phyloP scores from a whole-genome alignment of 805 yeast species.

The Nakazawaea holstii region DNA sequence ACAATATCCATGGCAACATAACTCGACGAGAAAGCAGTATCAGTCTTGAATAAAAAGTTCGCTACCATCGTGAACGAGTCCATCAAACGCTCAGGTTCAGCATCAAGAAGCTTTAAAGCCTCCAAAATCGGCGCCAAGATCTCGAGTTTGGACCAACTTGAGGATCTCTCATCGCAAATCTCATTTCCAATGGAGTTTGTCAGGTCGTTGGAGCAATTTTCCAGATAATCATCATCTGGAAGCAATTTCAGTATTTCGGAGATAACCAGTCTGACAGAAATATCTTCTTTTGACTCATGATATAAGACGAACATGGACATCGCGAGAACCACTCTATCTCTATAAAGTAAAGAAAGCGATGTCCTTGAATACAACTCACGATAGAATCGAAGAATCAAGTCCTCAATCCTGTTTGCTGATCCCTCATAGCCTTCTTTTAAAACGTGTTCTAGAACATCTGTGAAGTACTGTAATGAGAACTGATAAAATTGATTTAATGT shows the following conservation, averaged over 20 bases:
- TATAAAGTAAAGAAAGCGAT: slow-evolving; percentile 39
- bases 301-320: slow-evolving; percentile 28
- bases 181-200: background rate
- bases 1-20: slow-evolving; percentile 27
- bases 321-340: slow-evolving; percentile 42
- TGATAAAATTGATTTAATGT: slow-evolving; percentile 49
- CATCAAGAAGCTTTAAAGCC: background rate
- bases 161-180: background rate
- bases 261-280: slow-evolving; percentile 13
- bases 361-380: slow-evolving; percentile 38
- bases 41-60: slow-evolving; percentile 18
- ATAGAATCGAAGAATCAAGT: slow-evolving; percentile 35
- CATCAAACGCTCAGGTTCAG: slow-evolving; percentile 14
- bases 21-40: slow-evolving; percentile 14
- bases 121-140: background rate
- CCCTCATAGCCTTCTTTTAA: slow-evolving; percentile 15
- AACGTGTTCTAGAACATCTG: slow-evolving; percentile 28
- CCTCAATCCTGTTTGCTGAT: slow-evolving; percentile 19
- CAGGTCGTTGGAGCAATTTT: slow-evolving; percentile 1
- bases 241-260: slow-evolving; percentile 1
- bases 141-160: background rate
- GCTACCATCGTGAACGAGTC: slow-evolving; percentile 17
- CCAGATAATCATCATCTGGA: background rate
- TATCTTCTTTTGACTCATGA: slow-evolving; percentile 14
- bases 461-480: slow-evolving; percentile 45